Evolutionary conservation across 2,329 filamentous ascomycete species (phyloP).

Genomic region (Botrytis medusae): DNA sequence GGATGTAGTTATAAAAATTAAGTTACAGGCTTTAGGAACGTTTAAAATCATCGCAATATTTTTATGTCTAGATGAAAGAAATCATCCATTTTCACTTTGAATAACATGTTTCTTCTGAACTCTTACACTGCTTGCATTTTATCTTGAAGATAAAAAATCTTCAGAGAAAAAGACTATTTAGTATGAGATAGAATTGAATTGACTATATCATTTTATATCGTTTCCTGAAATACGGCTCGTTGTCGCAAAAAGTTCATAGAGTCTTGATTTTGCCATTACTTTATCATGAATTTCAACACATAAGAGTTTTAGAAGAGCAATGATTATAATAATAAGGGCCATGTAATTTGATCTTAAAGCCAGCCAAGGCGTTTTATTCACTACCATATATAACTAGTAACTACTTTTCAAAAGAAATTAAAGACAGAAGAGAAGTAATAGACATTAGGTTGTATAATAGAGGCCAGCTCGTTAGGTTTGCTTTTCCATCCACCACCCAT

Average conservation of each 20-base stretch:
- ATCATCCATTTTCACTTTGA: not conserved
- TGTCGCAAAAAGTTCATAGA: too few species aligned
- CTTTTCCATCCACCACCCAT: not conserved
- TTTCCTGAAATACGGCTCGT: not conserved
- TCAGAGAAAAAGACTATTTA: not conserved
- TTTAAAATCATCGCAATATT: too few species aligned
- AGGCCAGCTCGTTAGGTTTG: not conserved
- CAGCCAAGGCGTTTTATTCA: not conserved
- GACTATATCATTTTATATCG: not conserved
- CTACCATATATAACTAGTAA: not conserved
- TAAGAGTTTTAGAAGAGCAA: too few species aligned
- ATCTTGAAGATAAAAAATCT: not conserved
- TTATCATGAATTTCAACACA: too few species aligned
- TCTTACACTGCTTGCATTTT: rapidly evolving
- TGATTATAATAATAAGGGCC: too few species aligned
- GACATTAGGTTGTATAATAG: not conserved
- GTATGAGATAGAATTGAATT: not conserved
- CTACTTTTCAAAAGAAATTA: not conserved
- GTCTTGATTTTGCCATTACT: too few species aligned
- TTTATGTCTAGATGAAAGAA: not conserved
- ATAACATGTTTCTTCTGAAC: too few species aligned
- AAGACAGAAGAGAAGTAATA: not conserved
- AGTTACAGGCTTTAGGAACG: not conserved
- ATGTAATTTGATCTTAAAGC: not conserved
- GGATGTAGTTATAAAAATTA: not conserved